Conservation (phyloP, 345 rosid species). For the Gossypium raimondii region DNA sequence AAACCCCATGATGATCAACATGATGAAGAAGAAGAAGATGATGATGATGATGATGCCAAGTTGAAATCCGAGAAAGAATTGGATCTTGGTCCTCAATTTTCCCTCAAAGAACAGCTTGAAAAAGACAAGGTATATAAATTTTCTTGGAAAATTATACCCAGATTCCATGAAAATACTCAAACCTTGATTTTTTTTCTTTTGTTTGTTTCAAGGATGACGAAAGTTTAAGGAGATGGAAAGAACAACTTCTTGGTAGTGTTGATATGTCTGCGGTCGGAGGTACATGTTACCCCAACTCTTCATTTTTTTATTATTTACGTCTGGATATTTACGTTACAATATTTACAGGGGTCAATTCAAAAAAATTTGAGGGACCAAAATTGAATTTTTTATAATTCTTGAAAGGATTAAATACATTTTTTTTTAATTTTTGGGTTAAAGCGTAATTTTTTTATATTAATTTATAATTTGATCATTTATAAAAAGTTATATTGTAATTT, state of each 20-base stretch:
- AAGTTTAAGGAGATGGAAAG: conserved; percentile 94
- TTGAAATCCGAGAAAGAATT: conserved; percentile 24
- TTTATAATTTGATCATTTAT: too few species aligned
- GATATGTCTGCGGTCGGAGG: conserved; percentile 74
- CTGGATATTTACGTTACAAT: neutral
- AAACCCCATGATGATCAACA: neutral
- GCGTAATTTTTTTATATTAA: too few species aligned
- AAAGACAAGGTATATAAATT: conserved; percentile 34
- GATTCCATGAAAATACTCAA: neutral
- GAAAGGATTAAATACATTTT: too few species aligned
- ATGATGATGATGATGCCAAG: conserved; percentile 31
- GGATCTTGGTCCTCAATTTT: conserved; percentile 39
- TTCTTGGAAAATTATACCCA: neutral
- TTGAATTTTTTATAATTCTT: too few species aligned
- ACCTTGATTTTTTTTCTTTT: neutral
- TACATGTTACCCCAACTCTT: conserved; percentile 5
- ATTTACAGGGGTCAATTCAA: too few species aligned
- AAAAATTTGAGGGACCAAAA: too few species aligned
- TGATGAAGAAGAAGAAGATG: conserved; percentile 13
- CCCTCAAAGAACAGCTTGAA: conserved; percentile 46
- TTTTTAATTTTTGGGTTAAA: too few species aligned
- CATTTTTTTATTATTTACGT: neutral
- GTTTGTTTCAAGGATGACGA: conserved; percentile 61
- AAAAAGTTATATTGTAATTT: too few species aligned
- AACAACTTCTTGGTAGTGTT: conserved; percentile 78